Evolutionary conservation across 2,329 filamentous ascomycete species (phyloP), one percentile per base, ranked within the genome.

Genomic region (Pleoardoris graminearum): DNA sequence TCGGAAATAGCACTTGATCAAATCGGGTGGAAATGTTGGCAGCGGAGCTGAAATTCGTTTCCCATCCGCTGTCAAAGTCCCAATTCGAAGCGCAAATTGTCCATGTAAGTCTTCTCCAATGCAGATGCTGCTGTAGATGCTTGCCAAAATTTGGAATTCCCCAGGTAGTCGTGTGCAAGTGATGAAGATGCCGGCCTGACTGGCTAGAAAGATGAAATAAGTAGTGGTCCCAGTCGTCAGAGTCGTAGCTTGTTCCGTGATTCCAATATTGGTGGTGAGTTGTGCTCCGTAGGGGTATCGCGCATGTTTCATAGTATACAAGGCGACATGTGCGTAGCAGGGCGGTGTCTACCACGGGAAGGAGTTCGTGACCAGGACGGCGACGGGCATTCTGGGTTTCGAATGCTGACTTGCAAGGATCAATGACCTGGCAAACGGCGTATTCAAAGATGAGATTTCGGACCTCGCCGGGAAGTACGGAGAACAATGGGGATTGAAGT

Each of bases 241-340:
- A 53, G 4, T 63, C 57, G 17, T 60, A 58, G 54, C 58, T 21
- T 49, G 54, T 16, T 0, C 51, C 53, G 1, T 54, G 44, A 11
- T 58, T 39, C 1, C 56, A 25, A 39, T 48, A 43, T 1, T 61
- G 44, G 33, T 68, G 63, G 41, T 70, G 65, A 0, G 69, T 70
- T 0, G 66, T 48, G 36, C 64, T 66, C 17, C 57, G 53, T 3
- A 74, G 33, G 2, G 74, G 73, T 2, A 77, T 68, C 3, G 67
- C 51, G 4, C 63, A 66, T 0, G 74, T 69, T 52, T 77, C 76
- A 17, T 54, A 60, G 55, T 76, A 77, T 22, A 75, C 56, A 2
- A 68, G 60, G 5, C 73, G 69, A 42, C 75, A 77, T 6, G 75
- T 76, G 17, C 56, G 64, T 0, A 77, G 67, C 14, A 77, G 62